phyloP scores from a whole-genome alignment of 2,329 filamentous ascomycete species.

The Pestalotiopsis sp. region DNA sequence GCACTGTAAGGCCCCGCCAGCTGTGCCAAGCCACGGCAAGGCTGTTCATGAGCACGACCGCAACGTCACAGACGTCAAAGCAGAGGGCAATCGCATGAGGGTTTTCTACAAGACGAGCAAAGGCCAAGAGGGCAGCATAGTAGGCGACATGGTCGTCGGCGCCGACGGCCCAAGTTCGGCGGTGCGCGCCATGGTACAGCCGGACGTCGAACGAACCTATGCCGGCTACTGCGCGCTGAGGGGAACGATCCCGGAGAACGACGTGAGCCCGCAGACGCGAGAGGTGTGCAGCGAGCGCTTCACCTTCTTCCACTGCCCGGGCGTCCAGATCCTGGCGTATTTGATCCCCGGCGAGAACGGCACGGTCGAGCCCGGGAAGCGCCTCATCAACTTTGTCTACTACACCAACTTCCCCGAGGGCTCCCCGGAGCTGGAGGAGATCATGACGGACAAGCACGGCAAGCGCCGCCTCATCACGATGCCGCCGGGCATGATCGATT shows the following conservation, averaged over 20 bases:
- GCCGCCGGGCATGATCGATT: slow-evolving; percentile 35
- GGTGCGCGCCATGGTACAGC: slow-evolving; percentile 34
- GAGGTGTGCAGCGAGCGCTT: slow-evolving; percentile 37
- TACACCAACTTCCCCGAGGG: slow-evolving; percentile 42
- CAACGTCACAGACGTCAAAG: slow-evolving; percentile 30
- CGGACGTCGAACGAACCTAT: slow-evolving; percentile 31
- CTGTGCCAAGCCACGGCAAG: slow-evolving; percentile 26
- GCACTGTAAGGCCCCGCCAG: slow-evolving; percentile 31
- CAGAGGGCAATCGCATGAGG: slow-evolving; percentile 26
- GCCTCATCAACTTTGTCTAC: slow-evolving; percentile 48
- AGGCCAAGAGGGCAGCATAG: slow-evolving; percentile 29
- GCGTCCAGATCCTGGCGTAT: slow-evolving; percentile 42
- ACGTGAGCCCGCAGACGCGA: slow-evolving; percentile 33
- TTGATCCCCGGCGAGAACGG: slow-evolving; percentile 42
- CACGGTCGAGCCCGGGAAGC: slow-evolving; percentile 36
- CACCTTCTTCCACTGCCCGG: slow-evolving; percentile 39
- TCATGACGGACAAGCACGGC: slow-evolving; percentile 36
- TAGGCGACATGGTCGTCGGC: slow-evolving; percentile 40
- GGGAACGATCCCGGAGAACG: slow-evolving; percentile 41
- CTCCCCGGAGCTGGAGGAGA: slow-evolving; percentile 31
- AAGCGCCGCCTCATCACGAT: slow-evolving; percentile 35
- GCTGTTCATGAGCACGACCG: slow-evolving; percentile 33
- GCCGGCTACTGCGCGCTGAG: slow-evolving; percentile 44
- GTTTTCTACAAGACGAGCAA: slow-evolving; percentile 34
- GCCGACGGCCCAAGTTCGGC: slow-evolving; percentile 46